A percentile compares a stretch with the other conserved stretches of the same genome.
phyloP scores from a whole-genome alignment of 169 alveolate genomes.

The Cyclospora cayetanensis region DNA sequence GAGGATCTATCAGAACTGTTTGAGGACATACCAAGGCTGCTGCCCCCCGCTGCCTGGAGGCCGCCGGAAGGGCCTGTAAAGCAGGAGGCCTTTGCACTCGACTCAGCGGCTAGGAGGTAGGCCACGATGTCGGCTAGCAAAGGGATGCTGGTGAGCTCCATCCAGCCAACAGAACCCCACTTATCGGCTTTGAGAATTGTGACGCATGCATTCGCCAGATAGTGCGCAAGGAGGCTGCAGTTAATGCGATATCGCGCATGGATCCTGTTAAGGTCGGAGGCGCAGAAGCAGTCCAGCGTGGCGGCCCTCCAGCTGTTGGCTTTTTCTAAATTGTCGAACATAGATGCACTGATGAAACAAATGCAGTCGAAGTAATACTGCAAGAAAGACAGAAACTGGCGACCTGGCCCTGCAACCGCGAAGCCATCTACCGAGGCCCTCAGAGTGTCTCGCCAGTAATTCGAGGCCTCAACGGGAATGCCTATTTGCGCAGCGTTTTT shows the following conservation, averaged over 20 bases:
- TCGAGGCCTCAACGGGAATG: neutral
- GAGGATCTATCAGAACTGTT: too few species aligned
- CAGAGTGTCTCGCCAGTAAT: neutral
- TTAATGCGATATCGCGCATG: constrained; percentile 58
- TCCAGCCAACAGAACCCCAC: constrained; percentile 42
- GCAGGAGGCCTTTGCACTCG: constrained; percentile 9
- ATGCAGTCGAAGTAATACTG: constrained; percentile 48
- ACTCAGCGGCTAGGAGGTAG: constrained; percentile 47
- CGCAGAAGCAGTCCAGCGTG: constrained; percentile 64
- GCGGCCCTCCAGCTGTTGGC: constrained; percentile 60
- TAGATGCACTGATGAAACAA: constrained; percentile 44
- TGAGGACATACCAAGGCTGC: too few species aligned
- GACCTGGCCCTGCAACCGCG: neutral
- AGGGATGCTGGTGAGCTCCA: constrained; percentile 15
- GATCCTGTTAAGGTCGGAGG: neutral
- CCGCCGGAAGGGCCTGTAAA: neutral
- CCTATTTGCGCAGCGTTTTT: neutral
- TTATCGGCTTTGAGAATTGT: constrained; percentile 40
- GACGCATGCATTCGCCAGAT: constrained; percentile 54
- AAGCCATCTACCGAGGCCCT: neutral
- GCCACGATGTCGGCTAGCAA: neutral
- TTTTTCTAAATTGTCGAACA: constrained; percentile 33
- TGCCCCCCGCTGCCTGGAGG: too few species aligned
- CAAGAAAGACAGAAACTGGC: constrained; percentile 51
- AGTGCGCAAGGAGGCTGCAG: constrained; percentile 56